These are phyloP conservation scores for Arthrobotrys conoides DNA, from an alignment of 2,329 filamentous ascomycete species.

Conservation along the genomic window DNA sequence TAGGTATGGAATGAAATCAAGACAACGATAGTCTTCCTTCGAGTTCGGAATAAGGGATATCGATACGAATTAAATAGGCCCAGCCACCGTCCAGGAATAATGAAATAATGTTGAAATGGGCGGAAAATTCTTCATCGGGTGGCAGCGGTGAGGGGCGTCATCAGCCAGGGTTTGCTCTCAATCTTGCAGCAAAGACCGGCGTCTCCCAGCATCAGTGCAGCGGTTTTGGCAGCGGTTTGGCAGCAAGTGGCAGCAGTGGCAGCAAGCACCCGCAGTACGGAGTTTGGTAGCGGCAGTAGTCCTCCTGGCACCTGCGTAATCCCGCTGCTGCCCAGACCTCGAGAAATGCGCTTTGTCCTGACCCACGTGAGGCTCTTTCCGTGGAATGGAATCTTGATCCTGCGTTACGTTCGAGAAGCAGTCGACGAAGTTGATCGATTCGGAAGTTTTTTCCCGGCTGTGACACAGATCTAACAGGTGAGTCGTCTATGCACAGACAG, in stretches of 20 bases:
- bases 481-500: constrained; percentile 26
- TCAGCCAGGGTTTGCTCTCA: constrained; percentile 33
- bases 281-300: constrained; percentile 23
- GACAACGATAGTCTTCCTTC: not conserved
- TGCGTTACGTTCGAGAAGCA: constrained; percentile 6
- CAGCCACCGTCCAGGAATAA: constrained; percentile 22
- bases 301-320: constrained; percentile 29
- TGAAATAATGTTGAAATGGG: constrained; percentile 27
- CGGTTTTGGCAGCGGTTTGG: constrained; percentile 16
- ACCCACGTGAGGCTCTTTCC: constrained; percentile 26
- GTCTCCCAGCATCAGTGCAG: constrained; percentile 19
- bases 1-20: constrained; percentile 21
- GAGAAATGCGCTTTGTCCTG: constrained; percentile 16
- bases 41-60: constrained; percentile 27
- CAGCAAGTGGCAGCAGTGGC: constrained; percentile 18
- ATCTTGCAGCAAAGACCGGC: constrained; percentile 28
- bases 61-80: constrained; percentile 32
- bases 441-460: constrained; percentile 25
- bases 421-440: constrained; percentile 18
- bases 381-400: constrained; percentile 19
- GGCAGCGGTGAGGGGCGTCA: constrained; percentile 33
- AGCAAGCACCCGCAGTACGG: constrained; percentile 23
- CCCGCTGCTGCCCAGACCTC: constrained; percentile 27
- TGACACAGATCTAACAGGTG: constrained; percentile 31
- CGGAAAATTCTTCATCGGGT: constrained; percentile 36